These are phyloP conservation scores for Pestalotiopsis sp. DNA, from an alignment of 2,329 filamentous ascomycete genomes.

Conservation along the genomic window DNA sequence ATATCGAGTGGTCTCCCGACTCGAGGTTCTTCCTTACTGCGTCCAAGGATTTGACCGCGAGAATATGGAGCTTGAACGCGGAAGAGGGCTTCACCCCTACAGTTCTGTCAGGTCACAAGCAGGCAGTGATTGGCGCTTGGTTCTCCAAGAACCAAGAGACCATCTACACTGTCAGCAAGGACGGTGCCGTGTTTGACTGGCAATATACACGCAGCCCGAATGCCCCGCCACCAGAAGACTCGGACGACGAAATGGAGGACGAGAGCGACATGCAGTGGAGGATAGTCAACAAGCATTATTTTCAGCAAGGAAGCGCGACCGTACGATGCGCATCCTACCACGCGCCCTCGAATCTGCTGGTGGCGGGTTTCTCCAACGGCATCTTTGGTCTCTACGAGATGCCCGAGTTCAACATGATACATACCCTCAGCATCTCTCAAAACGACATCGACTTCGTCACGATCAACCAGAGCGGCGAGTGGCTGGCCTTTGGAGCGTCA, in stretches of 20 bases:
- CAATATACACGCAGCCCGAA: constrained; percentile 71
- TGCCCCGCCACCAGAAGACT: constrained; percentile 51
- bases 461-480: constrained; percentile 93
- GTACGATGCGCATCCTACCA: constrained; percentile 93
- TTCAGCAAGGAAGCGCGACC: constrained; percentile 86
- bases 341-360: constrained; percentile 83
- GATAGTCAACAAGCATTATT: constrained; percentile 89
- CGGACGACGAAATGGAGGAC: constrained; percentile 62
- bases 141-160: constrained; percentile 94
- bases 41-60: constrained; percentile 87
- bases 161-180: constrained; percentile 95
- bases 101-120: constrained; percentile 86
- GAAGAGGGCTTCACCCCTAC: constrained; percentile 91
- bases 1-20: constrained; percentile 94
- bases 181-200: constrained; percentile 96
- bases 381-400: constrained; percentile 94
- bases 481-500: constrained; percentile 95
- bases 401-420: constrained; percentile 93
- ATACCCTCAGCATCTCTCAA: constrained; percentile 91
- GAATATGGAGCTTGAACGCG: constrained; percentile 90
- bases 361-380: constrained; percentile 93
- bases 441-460: constrained; percentile 95
- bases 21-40: constrained; percentile 93
- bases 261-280: constrained; percentile 80
- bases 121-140: constrained; percentile 91